These are phyloP conservation scores for Paecilomyces sp. DNA, from an alignment of 2,329 filamentous ascomycete genomes.

Conservation along the genomic window DNA sequence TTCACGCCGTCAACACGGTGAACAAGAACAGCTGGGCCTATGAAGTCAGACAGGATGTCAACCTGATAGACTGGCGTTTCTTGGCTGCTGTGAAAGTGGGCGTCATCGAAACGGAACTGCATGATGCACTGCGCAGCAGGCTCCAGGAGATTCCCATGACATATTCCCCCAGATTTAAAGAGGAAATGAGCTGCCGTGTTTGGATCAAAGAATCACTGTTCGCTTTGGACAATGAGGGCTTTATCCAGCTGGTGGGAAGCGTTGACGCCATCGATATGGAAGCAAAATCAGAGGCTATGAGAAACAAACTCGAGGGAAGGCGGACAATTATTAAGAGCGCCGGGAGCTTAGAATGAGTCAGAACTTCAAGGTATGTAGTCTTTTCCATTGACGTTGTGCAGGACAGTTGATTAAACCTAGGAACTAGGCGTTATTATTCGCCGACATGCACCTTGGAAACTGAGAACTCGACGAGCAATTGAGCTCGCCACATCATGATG, in stretches of 20 bases:
- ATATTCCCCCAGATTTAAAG: slow-evolving; percentile 13
- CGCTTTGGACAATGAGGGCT: slow-evolving; percentile 16
- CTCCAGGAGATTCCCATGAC: slow-evolving; percentile 11
- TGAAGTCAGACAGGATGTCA: slow-evolving; percentile 5
- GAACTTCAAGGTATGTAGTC: background rate
- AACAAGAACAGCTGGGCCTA: slow-evolving; percentile 10
- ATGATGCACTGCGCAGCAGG: slow-evolving; percentile 9
- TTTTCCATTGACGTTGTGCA: background rate
- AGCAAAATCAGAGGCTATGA: slow-evolving; percentile 2
- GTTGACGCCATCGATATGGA: slow-evolving; percentile 13
- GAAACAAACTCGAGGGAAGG: slow-evolving; percentile 5
- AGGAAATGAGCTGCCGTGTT: slow-evolving; percentile 12
- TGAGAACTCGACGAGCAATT: background rate
- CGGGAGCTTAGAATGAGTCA: background rate
- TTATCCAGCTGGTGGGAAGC: slow-evolving; percentile 9
- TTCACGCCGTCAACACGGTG: slow-evolving; percentile 12
- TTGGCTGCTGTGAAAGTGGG: slow-evolving; percentile 15
- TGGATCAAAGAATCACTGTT: slow-evolving; percentile 18
- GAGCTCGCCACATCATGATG: background rate
- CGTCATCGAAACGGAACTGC: slow-evolving; percentile 9
- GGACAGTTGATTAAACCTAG: background rate
- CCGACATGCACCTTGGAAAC: background rate
- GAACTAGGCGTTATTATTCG: background rate
- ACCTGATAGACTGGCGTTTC: slow-evolving; percentile 5
- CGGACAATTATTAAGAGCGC: slow-evolving; percentile 3